Percentiles rank a stretch among this genome's conserved stretches.
phyloP scores from a whole-genome alignment of 306 rosid genomes.

The Quercus mongolica region DNA sequence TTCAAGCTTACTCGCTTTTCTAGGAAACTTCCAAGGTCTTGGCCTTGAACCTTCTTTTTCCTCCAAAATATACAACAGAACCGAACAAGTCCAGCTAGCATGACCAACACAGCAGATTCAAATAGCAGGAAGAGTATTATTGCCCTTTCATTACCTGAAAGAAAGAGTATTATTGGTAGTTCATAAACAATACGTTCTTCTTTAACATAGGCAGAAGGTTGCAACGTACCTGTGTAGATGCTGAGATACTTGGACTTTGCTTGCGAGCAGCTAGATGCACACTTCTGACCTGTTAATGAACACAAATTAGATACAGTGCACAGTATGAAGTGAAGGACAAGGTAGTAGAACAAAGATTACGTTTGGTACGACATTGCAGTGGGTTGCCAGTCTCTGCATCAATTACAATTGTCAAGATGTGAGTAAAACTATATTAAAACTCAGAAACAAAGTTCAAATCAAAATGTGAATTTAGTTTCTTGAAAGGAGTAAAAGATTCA shows the following conservation, averaged over 20 bases:
- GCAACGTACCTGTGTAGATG: slow-evolving; percentile 60
- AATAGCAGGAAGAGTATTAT: slow-evolving; percentile 57
- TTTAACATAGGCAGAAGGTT: slow-evolving; percentile 1
- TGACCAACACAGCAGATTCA: slow-evolving; percentile 45
- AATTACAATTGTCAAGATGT: slow-evolving; percentile 17
- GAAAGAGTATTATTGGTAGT: not conserved
- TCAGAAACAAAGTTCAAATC: not conserved
- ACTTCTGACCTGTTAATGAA: slow-evolving; percentile 49
- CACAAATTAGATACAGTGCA: not conserved
- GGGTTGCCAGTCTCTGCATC: slow-evolving; percentile 57
- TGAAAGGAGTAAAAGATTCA: not conserved
- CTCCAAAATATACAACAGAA: slow-evolving; percentile 73
- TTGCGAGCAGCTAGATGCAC: slow-evolving; percentile 69
- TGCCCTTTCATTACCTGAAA: slow-evolving; percentile 58
- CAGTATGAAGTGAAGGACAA: not conserved
- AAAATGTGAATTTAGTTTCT: too few species aligned
- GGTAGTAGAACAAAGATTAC: slow-evolving; percentile 30
- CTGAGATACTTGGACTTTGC: slow-evolving; percentile 51
- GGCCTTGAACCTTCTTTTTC: slow-evolving; percentile 62
- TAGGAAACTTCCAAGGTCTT: slow-evolving; percentile 61
- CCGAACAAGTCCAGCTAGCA: slow-evolving; percentile 50
- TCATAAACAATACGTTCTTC: not conserved
- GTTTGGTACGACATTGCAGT: slow-evolving; percentile 50
- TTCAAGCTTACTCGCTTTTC: slow-evolving; percentile 53
- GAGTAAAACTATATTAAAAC: slow-evolving; percentile 14